Conservation (phyloP, 1,284 basidiomycete genomes). For the Ganoderma multipileum region DNA sequence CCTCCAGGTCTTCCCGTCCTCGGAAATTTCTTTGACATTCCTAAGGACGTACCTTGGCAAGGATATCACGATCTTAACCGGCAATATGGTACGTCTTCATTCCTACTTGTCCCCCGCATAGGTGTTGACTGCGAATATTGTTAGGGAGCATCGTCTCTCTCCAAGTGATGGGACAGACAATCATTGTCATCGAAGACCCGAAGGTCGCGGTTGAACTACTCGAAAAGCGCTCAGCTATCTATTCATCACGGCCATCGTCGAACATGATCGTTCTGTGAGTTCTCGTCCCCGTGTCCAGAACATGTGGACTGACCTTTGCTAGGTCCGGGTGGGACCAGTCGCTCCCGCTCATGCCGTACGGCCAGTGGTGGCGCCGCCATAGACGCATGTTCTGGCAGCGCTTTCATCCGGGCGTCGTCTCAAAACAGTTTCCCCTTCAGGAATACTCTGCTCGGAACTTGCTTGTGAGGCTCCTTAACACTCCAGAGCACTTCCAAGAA, state of each 20-base stretch:
- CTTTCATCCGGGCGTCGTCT: background rate
- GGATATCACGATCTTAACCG: background rate
- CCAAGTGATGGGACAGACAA: background rate
- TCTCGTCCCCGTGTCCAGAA: no score
- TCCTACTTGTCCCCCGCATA: background rate
- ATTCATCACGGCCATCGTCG: conserved; percentile 39
- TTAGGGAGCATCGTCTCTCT: background rate
- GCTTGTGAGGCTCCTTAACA: background rate
- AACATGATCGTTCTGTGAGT: conserved; percentile 21
- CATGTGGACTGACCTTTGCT: background rate
- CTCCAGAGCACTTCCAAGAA: background rate
- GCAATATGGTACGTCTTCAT: conserved; percentile 4
- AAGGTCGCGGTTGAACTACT: conserved; percentile 36
- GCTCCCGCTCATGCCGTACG: conserved; percentile 3
- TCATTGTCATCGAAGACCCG: background rate
- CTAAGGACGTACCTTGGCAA: conserved; percentile 23
- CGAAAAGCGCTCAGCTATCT: conserved; percentile 41
- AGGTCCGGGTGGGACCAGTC: background rate
- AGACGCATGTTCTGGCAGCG: conserved; percentile 2
- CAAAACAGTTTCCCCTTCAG: background rate
- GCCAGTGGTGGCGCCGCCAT: conserved; percentile 1
- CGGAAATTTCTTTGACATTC: conserved; percentile 29
- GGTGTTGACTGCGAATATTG: background rate
- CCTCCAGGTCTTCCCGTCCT: conserved; percentile 26
- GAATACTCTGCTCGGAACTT: background rate